Conservation (phyloP, 2,329 filamentous ascomycete species). For the Phialophora macrospora region DNA sequence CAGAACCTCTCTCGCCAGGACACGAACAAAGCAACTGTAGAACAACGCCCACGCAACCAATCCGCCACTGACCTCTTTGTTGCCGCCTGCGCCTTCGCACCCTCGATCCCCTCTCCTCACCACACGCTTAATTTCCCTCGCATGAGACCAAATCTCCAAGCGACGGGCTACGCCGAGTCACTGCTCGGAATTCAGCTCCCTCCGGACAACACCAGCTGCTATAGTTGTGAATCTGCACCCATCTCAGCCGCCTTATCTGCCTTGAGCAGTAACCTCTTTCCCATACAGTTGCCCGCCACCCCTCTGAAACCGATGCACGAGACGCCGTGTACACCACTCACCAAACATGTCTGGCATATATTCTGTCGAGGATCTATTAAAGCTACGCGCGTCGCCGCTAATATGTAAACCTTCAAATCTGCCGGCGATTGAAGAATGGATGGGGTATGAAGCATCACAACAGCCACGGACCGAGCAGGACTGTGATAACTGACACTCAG, state of each 20-base stretch:
- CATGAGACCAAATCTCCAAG: conserved; percentile 18
- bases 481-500: conserved; percentile 35
- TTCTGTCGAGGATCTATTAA: conserved; percentile 73
- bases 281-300: neutral
- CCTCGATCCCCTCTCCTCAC: conserved; percentile 8
- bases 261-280: neutral
- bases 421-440: conserved; percentile 90
- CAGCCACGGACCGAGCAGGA: conserved; percentile 19
- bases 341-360: conserved; percentile 62
- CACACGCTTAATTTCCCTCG: conserved; percentile 14
- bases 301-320: conserved; percentile 26
- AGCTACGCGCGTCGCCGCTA: conserved; percentile 79
- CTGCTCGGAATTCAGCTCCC: neutral
- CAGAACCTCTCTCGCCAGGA: neutral
- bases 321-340: conserved; percentile 8
- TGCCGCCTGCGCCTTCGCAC: neutral
- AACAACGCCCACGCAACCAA: neutral
- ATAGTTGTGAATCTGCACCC: neutral
- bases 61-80: conserved; percentile 8
- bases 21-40: conserved; percentile 2
- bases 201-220: neutral
- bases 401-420: conserved; percentile 78
- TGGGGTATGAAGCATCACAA: conserved; percentile 68
- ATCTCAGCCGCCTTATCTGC: neutral
- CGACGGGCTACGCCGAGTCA: conserved; percentile 13